phyloP scores from a whole-genome alignment of 345 rosid species.

The Rhodomyrtus tomentosa region DNA sequence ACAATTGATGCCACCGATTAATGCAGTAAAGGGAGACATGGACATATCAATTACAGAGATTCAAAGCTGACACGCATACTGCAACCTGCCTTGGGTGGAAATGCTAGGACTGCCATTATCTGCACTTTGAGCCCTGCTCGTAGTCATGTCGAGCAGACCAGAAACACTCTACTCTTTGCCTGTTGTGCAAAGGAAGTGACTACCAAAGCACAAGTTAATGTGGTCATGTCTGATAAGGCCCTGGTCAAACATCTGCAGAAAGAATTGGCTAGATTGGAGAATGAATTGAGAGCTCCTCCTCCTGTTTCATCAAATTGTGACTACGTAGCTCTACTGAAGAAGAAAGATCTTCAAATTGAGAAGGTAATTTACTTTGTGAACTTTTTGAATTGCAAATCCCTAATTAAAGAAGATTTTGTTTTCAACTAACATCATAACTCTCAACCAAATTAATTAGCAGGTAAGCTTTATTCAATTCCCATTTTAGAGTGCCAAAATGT shows the following conservation, averaged over 20 bases:
- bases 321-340: conserved; percentile 53
- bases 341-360: conserved; percentile 86
- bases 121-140: conserved; percentile 98
- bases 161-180: conserved; percentile 95
- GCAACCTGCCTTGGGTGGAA: conserved; percentile 96
- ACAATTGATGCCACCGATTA: background rate
- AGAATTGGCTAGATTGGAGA: conserved; percentile 89
- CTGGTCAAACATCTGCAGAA: conserved; percentile 89
- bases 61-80: conserved; percentile 88
- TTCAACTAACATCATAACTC: background rate
- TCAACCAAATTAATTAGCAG: background rate
- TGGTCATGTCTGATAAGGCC: conserved; percentile 98
- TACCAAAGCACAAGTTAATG: conserved; percentile 93
- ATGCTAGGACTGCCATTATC: conserved; percentile 91
- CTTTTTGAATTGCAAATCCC: background rate
- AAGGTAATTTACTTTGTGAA: conserved; percentile 37
- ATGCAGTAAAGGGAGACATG: conserved; percentile 83
- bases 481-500: background rate
- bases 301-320: conserved; percentile 47
- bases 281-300: conserved; percentile 67
- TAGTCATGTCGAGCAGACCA: conserved; percentile 94
- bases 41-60: conserved; percentile 94
- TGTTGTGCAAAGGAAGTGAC: conserved; percentile 96
- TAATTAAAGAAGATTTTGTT: background rate
- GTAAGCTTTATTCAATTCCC: background rate